Base-by-base conservation (phyloP, 169 alveolate genomes). In the Babesia gibsoni region DNA sequence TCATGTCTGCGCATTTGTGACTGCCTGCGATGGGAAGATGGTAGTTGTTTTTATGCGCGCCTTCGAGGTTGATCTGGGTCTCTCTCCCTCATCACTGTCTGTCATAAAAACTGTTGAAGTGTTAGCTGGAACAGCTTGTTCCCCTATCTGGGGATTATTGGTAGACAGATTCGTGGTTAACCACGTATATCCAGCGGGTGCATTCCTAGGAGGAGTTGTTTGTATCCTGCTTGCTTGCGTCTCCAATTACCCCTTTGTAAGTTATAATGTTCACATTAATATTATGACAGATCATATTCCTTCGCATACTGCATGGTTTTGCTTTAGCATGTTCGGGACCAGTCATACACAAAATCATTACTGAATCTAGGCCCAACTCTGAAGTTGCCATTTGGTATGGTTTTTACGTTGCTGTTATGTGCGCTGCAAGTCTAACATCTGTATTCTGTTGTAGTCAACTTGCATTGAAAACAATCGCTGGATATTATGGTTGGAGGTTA, bases 71-170 rank as follows among this genome's bases (percentile, higher is more conserved):
- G 93, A 90, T 58, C 81, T 93, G 52, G 79, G 84, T 33, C 84
- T 93, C 42, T 82, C 85, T 25, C 95, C 97, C 1, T 73, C 89
- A 25, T 69, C 79, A 23, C 83, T 90, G 37, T 92, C 96, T 4
- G 77, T 83, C 57, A 85, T 93, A 39, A 88, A 90, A 3, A 82
- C 91, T 42, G 93, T 90, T 14, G 96, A 93, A 61, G 84, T 90
- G n/a, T 77, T 93, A 65, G 84, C 92, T 65, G 83, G 91, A 48
- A 86, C 93, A n/a, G 52, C 86, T 22, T 86, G 84, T 63, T 84
- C 94, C 52, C 95, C 96, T 7, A 61, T 93, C 23, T 93, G 97
- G 97, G 97, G 97, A 9, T 86, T 74, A 25, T 74, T 92, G 52
- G 88, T 95, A 10, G 97, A 93, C 68, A 87, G 83, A 50, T 87